Evolutionary conservation across 495 filamentous ascomycete species (phyloP), one percentile per base, ranked within the genome.

Genomic region (Talaromyces proteolyticus): DNA sequence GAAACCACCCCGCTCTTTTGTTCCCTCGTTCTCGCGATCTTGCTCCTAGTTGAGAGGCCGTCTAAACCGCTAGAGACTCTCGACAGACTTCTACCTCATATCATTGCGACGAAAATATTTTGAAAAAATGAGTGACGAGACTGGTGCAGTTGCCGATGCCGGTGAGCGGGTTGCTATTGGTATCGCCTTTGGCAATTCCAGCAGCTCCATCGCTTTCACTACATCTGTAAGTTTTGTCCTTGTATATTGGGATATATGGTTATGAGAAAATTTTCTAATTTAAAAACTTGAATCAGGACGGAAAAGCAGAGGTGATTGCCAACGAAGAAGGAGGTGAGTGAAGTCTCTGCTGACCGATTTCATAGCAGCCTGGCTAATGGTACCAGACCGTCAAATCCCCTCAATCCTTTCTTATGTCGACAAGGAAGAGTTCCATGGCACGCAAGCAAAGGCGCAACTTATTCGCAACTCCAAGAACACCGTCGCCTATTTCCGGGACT

Each of bases 171-270:
- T 83, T 54, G 87, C 86, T 58, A 98, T 98, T 70, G 93, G 93
- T 68, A 89, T 98, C 66, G 88, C 91, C 45, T 97, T 97, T 76
- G 94, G 93, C 67, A 98, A 98, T 72, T 89, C 88, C 44, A 93
- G 90, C 78, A 96, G 92, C 72, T 95, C 90, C 46, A 97, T 98
- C 72, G 93, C 91, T 56, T 86, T 82, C 61, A 89, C 91, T 25
- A 79, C 84, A 40, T 66, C 66, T 53, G 81, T 85, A 75, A 50
- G 82, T 67, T 21, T 25, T 16, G 16, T 16, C 34, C 8, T 26
- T n/a, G n/a, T n/a, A n/a, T n/a, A n/a, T n/a, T n/a, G n/a, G n/a
- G n/a, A 38, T 8, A 14, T 17, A 20, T 44, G 22, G 25, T 44
- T 5, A 44, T 34, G 12, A 37, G 25, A 19, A 16, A 24, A 5